Base-by-base conservation (phyloP, 768 basidiomycete species). In the Mycena epipterygia region DNA sequence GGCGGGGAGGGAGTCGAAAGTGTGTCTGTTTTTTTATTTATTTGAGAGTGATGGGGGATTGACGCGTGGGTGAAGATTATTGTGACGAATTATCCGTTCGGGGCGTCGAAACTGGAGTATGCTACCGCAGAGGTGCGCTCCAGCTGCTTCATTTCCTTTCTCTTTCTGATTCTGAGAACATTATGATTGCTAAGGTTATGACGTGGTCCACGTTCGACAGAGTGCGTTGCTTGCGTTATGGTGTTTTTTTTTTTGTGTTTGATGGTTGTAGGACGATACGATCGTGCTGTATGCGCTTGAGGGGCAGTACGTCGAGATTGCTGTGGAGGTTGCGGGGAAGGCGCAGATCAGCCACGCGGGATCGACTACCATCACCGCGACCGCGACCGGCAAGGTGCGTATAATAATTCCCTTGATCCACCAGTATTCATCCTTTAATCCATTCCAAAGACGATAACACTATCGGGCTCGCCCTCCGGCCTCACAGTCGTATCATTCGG, bases 51-150 rank as follows among this genome's bases (percentile, higher is more conserved):
- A 9, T 13, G n/a, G 29, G 39, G n/a, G n/a, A n/a, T 8, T 65
- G n/a, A 65, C 33, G n/a, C 16, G 21, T 9, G 2, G 30, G 13
- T 23, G n/a, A n/a, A 73, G 79, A 81, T 91, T 27, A 78, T 93
- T 23, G 84, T 91, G 19, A 87, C 90, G 3, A 89, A 92, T 74
- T 90, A 91, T 77, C 82, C 83, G 13, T 93, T 91, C 70, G 92
- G 92, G 23, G 57, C 70, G 14, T 85, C 86, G 14, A 82, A 76
- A 67, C 73, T 91, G 11, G 80, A 87, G 32, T 93, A 91, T 79
- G 88, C 91, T 3, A 93, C 92, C 0, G 89, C 90, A 0, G 84
- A 87, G 70, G 84, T 93, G 41, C 77, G 66, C 58, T 8, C n/a
- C 7, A 53, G 11, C 14, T 3, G 59, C 1, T 23, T 23, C 5